phyloP scores from a whole-genome alignment of 495 filamentous ascomycete species.

The Articulospora tetracladia region DNA sequence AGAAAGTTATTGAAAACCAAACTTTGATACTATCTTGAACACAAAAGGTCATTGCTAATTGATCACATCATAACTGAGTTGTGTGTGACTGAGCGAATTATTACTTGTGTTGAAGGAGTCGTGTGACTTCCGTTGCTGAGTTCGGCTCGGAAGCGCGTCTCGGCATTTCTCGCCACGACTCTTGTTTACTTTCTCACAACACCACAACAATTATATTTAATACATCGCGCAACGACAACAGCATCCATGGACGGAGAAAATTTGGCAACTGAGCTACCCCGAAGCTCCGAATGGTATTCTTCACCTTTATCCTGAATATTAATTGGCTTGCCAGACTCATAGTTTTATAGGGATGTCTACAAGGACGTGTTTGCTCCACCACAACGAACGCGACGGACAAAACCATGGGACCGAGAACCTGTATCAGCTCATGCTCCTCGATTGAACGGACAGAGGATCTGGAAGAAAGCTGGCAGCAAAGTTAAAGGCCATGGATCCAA shows the following conservation, averaged over 20 bases:
- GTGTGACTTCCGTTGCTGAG: no score
- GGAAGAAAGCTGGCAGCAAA: slow-evolving; percentile 21
- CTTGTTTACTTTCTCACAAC: no score
- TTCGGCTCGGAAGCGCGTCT: no score
- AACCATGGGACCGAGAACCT: slow-evolving; percentile 26
- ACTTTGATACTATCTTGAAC: no score
- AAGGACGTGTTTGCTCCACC: slow-evolving; percentile 23
- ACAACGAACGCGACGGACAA: slow-evolving; percentile 4
- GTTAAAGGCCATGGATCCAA: slow-evolving; percentile 2
- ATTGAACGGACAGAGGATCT: slow-evolving; percentile 26
- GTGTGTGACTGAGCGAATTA: no score
- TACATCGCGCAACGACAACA: background rate
- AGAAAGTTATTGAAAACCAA: no score
- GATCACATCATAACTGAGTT: no score
- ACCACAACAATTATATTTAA: no score
- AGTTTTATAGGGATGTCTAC: slow-evolving; percentile 20
- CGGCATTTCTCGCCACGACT: no score
- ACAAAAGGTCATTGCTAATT: no score
- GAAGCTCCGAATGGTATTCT: slow-evolving; percentile 15
- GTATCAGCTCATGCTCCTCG: slow-evolving; percentile 26
- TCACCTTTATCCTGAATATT: background rate
- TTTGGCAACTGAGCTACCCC: background rate
- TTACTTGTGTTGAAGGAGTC: no score
- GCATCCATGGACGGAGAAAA: slow-evolving; percentile 4
- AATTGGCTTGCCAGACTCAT: background rate